phyloP scores from a whole-genome alignment of 2,329 filamentous ascomycete genomes.

The Alternaria angustiovoidea region DNA sequence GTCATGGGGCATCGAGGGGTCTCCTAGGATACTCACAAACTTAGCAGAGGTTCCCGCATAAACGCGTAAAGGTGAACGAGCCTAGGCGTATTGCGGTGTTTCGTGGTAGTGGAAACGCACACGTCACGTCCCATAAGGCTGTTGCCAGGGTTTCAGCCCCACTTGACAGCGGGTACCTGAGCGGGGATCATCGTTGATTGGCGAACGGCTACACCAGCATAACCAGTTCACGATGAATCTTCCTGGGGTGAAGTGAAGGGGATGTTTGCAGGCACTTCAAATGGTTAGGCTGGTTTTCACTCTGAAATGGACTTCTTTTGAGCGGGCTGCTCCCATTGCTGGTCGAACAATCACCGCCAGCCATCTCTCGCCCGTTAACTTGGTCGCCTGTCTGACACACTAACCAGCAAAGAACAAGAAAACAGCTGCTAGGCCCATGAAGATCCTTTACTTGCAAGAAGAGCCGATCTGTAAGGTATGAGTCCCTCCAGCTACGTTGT shows the following conservation, averaged over 20 bases:
- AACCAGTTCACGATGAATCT: conserved; percentile 9
- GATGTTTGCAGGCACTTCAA: conserved; percentile 1
- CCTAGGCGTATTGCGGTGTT: conserved; percentile 7
- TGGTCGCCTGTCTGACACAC: not conserved
- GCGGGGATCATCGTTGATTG: conserved; percentile 15
- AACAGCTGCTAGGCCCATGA: not conserved
- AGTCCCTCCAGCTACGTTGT: not conserved
- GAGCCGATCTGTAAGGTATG: not conserved
- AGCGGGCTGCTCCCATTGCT: not conserved
- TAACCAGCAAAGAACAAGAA: not conserved
- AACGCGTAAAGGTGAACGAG: not conserved
- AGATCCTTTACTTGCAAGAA: not conserved
- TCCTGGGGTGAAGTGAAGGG: conserved; percentile 2
- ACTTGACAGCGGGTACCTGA: conserved; percentile 17
- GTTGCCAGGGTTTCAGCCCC: conserved; percentile 18
- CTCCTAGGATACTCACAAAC: not conserved
- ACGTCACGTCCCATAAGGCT: conserved; percentile 17
- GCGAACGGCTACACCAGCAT: conserved; percentile 3
- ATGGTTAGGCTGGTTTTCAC: not conserved
- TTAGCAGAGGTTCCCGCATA: not conserved
- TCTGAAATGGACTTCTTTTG: conserved; percentile 1
- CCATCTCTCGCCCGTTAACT: not conserved
- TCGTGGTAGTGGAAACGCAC: conserved; percentile 11
- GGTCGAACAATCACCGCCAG: not conserved
- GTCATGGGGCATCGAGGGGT: not conserved